Conservation (phyloP, 768 basidiomycete species). For the Fomitopsis serialis region DNA sequence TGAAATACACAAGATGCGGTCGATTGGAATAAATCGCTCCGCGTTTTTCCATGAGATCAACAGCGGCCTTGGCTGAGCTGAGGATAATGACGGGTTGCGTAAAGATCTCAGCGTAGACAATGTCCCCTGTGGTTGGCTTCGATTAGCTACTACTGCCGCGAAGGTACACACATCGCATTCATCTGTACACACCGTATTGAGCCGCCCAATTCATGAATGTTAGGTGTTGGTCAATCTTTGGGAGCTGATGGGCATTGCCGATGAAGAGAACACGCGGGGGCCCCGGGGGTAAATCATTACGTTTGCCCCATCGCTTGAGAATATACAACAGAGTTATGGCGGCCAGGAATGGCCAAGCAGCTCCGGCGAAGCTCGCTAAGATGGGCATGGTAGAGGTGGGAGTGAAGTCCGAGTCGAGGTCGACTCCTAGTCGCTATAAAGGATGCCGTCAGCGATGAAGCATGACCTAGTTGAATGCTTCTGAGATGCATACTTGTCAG, state of each 20-base stretch:
- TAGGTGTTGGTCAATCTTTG: conserved; percentile 2
- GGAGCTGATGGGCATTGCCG: conserved; percentile 5
- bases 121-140: not conserved
- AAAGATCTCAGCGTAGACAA: not conserved
- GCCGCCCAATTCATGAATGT: conserved; percentile 1
- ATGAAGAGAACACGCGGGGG: not conserved
- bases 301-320: no score
- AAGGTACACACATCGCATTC: no score
- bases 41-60: conserved; percentile 18
- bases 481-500: no score
- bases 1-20: not conserved
- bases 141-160: not conserved
- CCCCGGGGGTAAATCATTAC: conserved; percentile 1
- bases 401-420: no score
- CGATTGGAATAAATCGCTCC: conserved; percentile 24
- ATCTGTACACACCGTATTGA: not conserved
- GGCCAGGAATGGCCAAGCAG: no score
- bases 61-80: not conserved
- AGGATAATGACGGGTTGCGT: not conserved
- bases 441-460: no score
- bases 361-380: no score
- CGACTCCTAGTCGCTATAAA: no score
- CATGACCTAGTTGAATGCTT: no score
- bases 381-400: no score
- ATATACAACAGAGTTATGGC: not conserved